These are phyloP conservation scores for Amauroascus verrucosus DNA, from an alignment of 2,329 filamentous ascomycete genomes.

Conservation along the genomic window DNA sequence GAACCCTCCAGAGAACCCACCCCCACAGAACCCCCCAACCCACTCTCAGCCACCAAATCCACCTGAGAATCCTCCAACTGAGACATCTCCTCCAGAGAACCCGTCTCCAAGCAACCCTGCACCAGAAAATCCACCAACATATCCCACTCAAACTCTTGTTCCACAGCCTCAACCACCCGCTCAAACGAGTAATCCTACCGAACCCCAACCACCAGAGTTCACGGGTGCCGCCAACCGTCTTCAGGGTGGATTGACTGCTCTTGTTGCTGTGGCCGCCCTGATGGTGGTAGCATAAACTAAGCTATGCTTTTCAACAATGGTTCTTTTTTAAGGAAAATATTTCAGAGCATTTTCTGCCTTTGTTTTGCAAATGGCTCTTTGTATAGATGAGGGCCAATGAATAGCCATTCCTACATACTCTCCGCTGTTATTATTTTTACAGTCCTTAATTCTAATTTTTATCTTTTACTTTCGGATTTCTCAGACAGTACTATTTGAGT, in stretches of 20 bases:
- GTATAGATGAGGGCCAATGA: neutral
- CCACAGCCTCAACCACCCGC: slow-evolving; percentile 12
- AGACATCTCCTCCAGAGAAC: neutral
- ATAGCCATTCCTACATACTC: neutral
- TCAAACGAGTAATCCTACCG: slow-evolving; percentile 6
- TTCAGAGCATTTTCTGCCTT: neutral
- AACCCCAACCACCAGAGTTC: slow-evolving; percentile 10
- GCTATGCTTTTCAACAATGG: neutral
- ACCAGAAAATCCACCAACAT: slow-evolving; percentile 15
- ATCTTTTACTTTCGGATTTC: neutral
- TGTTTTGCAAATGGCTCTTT: neutral
- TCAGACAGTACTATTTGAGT: neutral
- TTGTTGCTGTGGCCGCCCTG: slow-evolving; percentile 13
- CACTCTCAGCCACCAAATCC: neutral
- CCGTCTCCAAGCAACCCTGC: neutral
- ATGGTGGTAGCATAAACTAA: slow-evolving; percentile 14
- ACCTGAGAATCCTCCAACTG: slow-evolving; percentile 12
- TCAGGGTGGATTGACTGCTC: slow-evolving; percentile 9
- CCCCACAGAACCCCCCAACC: neutral
- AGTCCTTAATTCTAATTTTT: slow-evolving; percentile 1
- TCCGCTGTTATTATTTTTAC: neutral
- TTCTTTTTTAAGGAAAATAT: neutral
- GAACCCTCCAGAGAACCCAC: neutral
- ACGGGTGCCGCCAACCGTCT: slow-evolving; percentile 13
- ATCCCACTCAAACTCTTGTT: slow-evolving; percentile 20